Percentiles rank a stretch among this genome's conserved stretches.
Evolutionary conservation across 306 rosid genomes (phyloP).

Genomic region (Fragaria ananassa): DNA sequence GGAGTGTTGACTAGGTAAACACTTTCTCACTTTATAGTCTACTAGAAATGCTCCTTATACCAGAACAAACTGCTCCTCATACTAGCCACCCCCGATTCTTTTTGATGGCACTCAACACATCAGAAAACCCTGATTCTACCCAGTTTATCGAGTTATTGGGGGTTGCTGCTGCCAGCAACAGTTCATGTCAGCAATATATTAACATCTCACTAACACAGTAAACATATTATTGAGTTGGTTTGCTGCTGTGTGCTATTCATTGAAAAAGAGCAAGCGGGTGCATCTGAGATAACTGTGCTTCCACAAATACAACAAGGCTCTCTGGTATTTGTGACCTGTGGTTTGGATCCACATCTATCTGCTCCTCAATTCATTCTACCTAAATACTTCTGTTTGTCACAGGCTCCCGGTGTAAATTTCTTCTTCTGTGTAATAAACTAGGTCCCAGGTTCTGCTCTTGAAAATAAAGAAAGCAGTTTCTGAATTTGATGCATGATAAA

Average conservation of each 20-base stretch:
- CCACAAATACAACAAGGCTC: slow-evolving; percentile 21
- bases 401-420: slow-evolving; percentile 14
- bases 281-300: slow-evolving; percentile 33
- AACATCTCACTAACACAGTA: slow-evolving; percentile 29
- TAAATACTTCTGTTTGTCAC: slow-evolving; percentile 13
- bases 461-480: not conserved
- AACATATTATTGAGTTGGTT: slow-evolving; percentile 27
- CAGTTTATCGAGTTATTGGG: slow-evolving; percentile 28
- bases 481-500: not conserved
- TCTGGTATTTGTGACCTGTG: not conserved
- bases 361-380: not conserved
- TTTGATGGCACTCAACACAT: slow-evolving; percentile 13
- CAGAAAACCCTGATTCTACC: slow-evolving; percentile 19
- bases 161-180: slow-evolving; percentile 28
- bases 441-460: not conserved
- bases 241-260: slow-evolving; percentile 22
- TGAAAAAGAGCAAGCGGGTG: slow-evolving; percentile 31
- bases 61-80: slow-evolving; percentile 19
- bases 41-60: slow-evolving; percentile 31
- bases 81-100: slow-evolving; percentile 27
- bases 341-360: slow-evolving; percentile 30
- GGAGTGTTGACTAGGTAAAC: slow-evolving; percentile 35
- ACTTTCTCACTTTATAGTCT: slow-evolving; percentile 21
- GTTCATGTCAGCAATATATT: slow-evolving; percentile 27
- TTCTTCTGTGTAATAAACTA: not conserved